Conservation (phyloP, 768 basidiomycete genomes). For the Hortiboletus campestris region DNA sequence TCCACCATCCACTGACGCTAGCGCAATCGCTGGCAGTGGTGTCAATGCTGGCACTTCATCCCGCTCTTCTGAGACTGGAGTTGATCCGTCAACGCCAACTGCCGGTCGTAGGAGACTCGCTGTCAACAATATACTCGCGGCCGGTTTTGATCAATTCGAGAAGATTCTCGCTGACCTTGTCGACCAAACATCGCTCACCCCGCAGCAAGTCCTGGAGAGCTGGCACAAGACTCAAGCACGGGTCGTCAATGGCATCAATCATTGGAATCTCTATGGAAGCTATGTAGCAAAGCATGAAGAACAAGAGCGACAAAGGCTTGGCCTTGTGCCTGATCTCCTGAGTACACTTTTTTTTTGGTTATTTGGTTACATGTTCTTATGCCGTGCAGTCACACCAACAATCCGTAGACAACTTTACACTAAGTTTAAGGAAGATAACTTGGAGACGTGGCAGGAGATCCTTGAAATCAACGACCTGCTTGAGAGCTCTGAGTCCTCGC, state of each 20-base stretch:
- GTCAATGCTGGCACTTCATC: too few relatives aligned
- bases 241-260: neutral
- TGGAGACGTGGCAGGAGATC: neutral
- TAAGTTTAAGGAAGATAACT: neutral
- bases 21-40: too few relatives aligned
- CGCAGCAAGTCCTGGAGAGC: neutral
- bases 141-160: neutral
- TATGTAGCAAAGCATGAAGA: constrained; percentile 2
- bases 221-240: constrained; percentile 1
- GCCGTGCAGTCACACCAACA: neutral
- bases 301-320: constrained; percentile 1
- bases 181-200: neutral
- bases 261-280: constrained; percentile 1
- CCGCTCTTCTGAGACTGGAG: too few relatives aligned
- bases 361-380: too few relatives aligned
- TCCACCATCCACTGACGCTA: too few relatives aligned
- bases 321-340: neutral
- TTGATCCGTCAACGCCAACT: neutral
- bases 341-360: neutral
- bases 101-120: neutral
- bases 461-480: neutral
- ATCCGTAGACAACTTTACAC: neutral
- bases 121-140: neutral
- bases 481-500: neutral
- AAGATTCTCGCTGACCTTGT: neutral